Conservation (phyloP, 768 basidiomycete genomes). For the Boletales sp. region DNA sequence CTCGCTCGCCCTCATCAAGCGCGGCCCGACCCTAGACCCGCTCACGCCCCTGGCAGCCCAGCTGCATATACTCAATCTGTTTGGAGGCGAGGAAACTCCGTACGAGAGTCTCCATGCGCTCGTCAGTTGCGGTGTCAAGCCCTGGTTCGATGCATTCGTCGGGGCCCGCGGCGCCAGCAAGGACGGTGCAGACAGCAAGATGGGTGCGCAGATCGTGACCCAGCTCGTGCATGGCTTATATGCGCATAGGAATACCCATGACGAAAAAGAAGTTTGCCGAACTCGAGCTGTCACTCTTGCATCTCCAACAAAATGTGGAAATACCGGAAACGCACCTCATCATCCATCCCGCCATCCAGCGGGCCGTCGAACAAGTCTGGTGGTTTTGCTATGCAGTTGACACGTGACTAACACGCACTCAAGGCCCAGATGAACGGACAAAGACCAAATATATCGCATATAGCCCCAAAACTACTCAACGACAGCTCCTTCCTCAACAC, state of each 20-base stretch:
- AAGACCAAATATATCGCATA: slow-evolving; percentile 73
- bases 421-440: slow-evolving; percentile 48
- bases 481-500: slow-evolving; percentile 93
- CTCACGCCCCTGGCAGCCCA: slow-evolving; percentile 77
- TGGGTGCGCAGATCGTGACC: slow-evolving; percentile 48
- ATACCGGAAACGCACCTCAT: slow-evolving; percentile 94
- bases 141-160: slow-evolving; percentile 98
- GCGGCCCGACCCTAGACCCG: slow-evolving; percentile 77
- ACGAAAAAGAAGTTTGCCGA: slow-evolving; percentile 99
- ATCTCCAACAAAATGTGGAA: slow-evolving; percentile 98
- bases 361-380: slow-evolving; percentile 73
- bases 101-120: slow-evolving; percentile 96
- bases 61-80: slow-evolving; percentile 89
- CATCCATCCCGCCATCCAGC: slow-evolving; percentile 86
- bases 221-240: slow-evolving; percentile 3
- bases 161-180: slow-evolving; percentile 75
- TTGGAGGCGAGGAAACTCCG: slow-evolving; percentile 82
- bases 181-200: slow-evolving; percentile 74
- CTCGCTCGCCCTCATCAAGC: slow-evolving; percentile 94
- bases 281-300: slow-evolving; percentile 87
- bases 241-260: slow-evolving; percentile 75
- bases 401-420: slow-evolving; percentile 18
- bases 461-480: slow-evolving; percentile 67
- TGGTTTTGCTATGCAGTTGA: slow-evolving; percentile 23
- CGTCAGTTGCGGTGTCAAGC: slow-evolving; percentile 93